Evolutionary conservation across 2,329 filamentous ascomycete genomes (phyloP), one percentile per base, ranked within the genome.

Genomic region (Talaromyces albobiverticillius): DNA sequence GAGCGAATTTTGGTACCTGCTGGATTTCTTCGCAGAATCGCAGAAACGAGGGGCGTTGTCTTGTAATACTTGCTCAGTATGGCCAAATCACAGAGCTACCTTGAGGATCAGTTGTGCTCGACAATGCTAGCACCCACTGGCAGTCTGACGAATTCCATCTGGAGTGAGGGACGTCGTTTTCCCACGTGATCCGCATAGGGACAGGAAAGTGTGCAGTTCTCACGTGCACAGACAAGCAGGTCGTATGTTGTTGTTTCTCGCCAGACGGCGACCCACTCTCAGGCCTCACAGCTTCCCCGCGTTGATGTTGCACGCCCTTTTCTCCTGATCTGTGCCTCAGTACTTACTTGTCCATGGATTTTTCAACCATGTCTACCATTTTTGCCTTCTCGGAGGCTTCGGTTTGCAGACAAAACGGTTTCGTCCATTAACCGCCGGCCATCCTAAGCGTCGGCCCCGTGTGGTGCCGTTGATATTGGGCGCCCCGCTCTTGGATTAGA

Each of bases 401-500:
- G 31, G 9, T 36, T 14, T 11, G 36, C 26, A 42, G 14, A 7
- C 18, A 23, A 26, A 14, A 10, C 25, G 3, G 38, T 14, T 18
- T 29, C 41, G 18, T 26, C 25, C 18, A 22, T 46, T 52, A 52
- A 42, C 49, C 54, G 54, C 54, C 54, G 36, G 31, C 45, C 23
- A 36, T 18, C 22, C 18, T 20, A 13, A 45, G n/a, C 18, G 54
- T 41, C 45, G 49, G 34, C 29, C 26, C 14, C 34, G 23, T 56
- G 49, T 48, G 54, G 54, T 49, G 29, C 43, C 26, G 29, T 43
- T 20, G 38, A 14, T 23, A 47, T 26, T 31, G 31, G 42, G 23
- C 38, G 49, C 49, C 49, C 54, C 54, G 49, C 54, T 45, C 46
- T 32, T 25, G 48, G 43, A 34, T 53, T 38, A 38, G 29, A 53